A percentile compares a stretch with the other conserved stretches of the same genome.
These are phyloP conservation scores for Boletus patriciae DNA, from an alignment of 768 basidiomycete species.

Conservation along the genomic window DNA sequence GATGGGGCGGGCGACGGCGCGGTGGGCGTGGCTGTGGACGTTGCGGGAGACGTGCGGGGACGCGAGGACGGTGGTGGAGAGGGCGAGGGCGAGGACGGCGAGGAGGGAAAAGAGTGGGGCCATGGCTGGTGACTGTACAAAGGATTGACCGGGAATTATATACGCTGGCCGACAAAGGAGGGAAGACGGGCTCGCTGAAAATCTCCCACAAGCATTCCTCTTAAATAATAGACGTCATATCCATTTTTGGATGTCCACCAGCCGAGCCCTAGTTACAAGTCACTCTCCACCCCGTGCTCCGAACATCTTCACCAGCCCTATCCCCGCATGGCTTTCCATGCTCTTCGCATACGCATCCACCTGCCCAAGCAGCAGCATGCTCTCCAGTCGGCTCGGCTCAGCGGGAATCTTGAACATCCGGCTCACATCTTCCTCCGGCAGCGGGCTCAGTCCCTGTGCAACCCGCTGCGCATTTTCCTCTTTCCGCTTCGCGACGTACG, in stretches of 20 bases:
- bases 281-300: constrained; percentile 47
- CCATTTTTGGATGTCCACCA: not conserved
- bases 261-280: not conserved
- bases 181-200: not conserved
- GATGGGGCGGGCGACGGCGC: not conserved
- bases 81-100: constrained; percentile 41
- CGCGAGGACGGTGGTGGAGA: constrained; percentile 38
- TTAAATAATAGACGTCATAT: not conserved
- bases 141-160: constrained; percentile 19
- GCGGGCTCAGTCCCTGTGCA: constrained; percentile 79
- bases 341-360: constrained; percentile 84
- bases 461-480: constrained; percentile 82
- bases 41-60: constrained; percentile 40
- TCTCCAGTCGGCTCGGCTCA: constrained; percentile 87
- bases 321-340: constrained; percentile 60
- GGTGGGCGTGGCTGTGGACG: constrained; percentile 24
- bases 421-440: constrained; percentile 84
- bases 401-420: constrained; percentile 85
- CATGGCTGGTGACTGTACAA: constrained; percentile 17
- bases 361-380: constrained; percentile 82
- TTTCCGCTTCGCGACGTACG: constrained; percentile 77
- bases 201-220: not conserved
- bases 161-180: not conserved
- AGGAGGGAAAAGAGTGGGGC: constrained; percentile 43
- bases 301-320: constrained; percentile 83